Percentiles rank a stretch among this genome's conserved stretches.
Evolutionary conservation across 441 rosid genomes (phyloP).

Genomic region (Adansonia grandidieri): DNA sequence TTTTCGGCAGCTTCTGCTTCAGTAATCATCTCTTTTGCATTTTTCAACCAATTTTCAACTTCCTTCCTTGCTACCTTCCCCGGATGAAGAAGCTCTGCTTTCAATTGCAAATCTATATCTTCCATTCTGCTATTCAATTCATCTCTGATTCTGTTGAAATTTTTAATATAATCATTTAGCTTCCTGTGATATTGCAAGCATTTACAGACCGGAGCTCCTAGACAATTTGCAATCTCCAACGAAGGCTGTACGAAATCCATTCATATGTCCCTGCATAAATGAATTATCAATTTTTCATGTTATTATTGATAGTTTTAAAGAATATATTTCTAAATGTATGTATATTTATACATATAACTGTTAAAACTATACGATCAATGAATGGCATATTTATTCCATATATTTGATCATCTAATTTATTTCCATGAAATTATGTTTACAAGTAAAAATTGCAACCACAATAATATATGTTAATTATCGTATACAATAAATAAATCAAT

Average conservation of each 20-base stretch:
- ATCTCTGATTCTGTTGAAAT: neutral
- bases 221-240: neutral
- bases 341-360: too few relatives aligned
- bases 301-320: too few relatives aligned
- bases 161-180: neutral
- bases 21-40: neutral
- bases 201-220: neutral
- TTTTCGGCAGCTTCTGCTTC: neutral
- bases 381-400: too few relatives aligned
- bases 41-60: neutral
- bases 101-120: neutral
- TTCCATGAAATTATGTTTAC: too few relatives aligned
- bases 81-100: neutral
- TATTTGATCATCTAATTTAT: too few relatives aligned
- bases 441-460: too few relatives aligned
- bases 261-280: neutral
- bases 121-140: neutral
- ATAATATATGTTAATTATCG: too few relatives aligned
- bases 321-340: neutral
- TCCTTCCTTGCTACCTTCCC: neutral
- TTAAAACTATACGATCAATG: too few relatives aligned
- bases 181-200: neutral
- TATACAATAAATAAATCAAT: too few relatives aligned
- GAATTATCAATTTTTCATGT: too few relatives aligned
- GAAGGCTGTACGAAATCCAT: neutral